A percentile compares a stretch with the other conserved stretches of the same genome.
These are phyloP conservation scores for Penicillium waksmanii DNA, from an alignment of 495 filamentous ascomycete genomes.

Conservation along the genomic window DNA sequence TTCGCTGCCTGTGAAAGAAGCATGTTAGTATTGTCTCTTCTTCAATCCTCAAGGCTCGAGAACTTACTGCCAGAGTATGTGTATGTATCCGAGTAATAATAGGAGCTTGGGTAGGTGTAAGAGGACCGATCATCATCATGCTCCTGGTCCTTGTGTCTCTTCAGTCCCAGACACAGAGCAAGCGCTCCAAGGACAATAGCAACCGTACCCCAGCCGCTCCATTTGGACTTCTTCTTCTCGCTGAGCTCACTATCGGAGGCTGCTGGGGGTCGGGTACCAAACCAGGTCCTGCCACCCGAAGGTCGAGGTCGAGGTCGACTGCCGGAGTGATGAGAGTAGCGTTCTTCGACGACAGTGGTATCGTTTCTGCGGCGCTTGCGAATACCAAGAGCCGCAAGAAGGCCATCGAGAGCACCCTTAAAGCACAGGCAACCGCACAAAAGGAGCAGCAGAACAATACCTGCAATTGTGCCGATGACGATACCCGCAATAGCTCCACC, in stretches of 20 bases:
- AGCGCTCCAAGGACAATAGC: constrained; percentile 66
- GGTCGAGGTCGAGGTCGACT: constrained; percentile 59
- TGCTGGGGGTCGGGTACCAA: constrained; percentile 58
- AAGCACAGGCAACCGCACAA: constrained; percentile 77
- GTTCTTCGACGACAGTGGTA: constrained; percentile 70
- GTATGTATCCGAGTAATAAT: constrained; percentile 46
- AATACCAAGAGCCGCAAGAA: constrained; percentile 69
- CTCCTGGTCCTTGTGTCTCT: constrained; percentile 60
- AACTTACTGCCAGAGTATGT: constrained; percentile 50
- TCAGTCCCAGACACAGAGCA: constrained; percentile 76
- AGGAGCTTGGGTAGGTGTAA: constrained; percentile 49
- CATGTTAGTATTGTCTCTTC: background rate
- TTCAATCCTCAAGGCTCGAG: background rate
- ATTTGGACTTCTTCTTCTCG: constrained; percentile 61
- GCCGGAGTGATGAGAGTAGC: constrained; percentile 59
- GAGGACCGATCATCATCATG: constrained; percentile 49
- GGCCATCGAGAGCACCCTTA: constrained; percentile 62
- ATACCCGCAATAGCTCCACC: constrained; percentile 93
- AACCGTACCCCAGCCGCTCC: constrained; percentile 59
- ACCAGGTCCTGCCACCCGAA: constrained; percentile 66
- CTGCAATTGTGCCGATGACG: constrained; percentile 83
- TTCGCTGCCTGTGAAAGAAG: constrained; percentile 43
- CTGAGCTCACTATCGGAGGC: constrained; percentile 43
- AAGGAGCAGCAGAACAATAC: constrained; percentile 70
- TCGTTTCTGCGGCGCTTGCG: constrained; percentile 53